A percentile compares a stretch with the other conserved stretches of the same genome.
Evolutionary conservation across 1,284 basidiomycete species (phyloP).

Genomic region (Coniophora puteana): DNA sequence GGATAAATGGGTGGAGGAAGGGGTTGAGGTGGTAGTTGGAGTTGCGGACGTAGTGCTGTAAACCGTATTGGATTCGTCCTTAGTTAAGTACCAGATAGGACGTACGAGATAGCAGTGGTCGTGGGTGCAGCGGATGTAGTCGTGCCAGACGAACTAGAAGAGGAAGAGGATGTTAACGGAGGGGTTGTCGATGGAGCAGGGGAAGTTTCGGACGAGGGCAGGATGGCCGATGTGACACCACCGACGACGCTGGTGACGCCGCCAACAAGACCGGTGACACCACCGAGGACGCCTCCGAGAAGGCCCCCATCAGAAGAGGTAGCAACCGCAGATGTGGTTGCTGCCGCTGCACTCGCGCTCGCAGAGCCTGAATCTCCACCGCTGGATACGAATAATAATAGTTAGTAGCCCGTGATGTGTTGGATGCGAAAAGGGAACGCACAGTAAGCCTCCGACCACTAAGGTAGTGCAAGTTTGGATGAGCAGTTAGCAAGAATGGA

Average conservation of each 20-base stretch:
- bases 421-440: slow-evolving; percentile 4
- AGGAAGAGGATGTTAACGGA: slow-evolving; percentile 13
- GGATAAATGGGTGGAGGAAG: not conserved
- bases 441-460: slow-evolving; percentile 22
- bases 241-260: slow-evolving; percentile 18
- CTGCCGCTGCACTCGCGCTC: not conserved
- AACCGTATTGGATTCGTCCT: slow-evolving; percentile 9
- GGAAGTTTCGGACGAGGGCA: slow-evolving; percentile 18
- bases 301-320: slow-evolving; percentile 10
- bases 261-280: slow-evolving; percentile 7
- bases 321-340: slow-evolving; percentile 3
- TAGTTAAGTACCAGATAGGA: not conserved
- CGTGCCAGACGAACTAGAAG: slow-evolving; percentile 27
- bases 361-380: slow-evolving; percentile 2
- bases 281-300: no score
- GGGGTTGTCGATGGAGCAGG: slow-evolving; percentile 11
- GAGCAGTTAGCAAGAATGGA: not conserved
- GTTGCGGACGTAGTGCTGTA: slow-evolving; percentile 9
- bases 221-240: slow-evolving; percentile 8
- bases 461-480: not conserved
- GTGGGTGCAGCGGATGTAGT: slow-evolving; percentile 11
- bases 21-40: slow-evolving; percentile 2
- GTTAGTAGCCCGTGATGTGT: not conserved
- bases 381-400: slow-evolving; percentile 7
- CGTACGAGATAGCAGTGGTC: slow-evolving; percentile 17